phyloP scores from a whole-genome alignment of 225 moss, liverwort and hornwort genomes.

The Ulota crispa region DNA sequence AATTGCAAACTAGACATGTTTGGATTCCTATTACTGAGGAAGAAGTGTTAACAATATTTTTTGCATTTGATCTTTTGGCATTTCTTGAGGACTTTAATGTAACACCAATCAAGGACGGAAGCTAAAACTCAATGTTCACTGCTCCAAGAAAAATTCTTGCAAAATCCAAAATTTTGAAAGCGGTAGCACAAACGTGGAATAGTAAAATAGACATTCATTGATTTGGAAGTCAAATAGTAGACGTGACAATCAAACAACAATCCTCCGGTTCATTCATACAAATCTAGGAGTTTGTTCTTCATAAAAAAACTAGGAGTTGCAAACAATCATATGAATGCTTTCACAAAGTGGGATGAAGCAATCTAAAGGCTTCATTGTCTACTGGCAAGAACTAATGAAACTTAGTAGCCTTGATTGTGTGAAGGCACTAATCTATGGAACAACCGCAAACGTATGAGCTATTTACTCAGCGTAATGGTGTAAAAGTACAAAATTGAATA shows the following conservation, averaged over 20 bases:
- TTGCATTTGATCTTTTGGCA: too few species aligned
- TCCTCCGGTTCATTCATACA: not conserved
- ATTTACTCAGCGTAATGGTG: conserved; percentile 21
- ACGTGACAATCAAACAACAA: not conserved
- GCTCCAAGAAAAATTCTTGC: too few species aligned
- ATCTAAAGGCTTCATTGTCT: not conserved
- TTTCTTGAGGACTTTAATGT: too few species aligned
- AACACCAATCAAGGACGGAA: too few species aligned
- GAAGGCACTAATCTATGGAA: conserved; percentile 30
- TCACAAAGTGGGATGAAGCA: not conserved
- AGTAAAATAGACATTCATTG: too few species aligned
- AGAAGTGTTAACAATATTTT: too few species aligned
- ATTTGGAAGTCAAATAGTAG: too few species aligned
- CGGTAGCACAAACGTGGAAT: too few species aligned
- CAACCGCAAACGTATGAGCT: conserved; percentile 31
- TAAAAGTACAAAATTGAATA: conserved; percentile 29
- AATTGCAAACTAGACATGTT: too few species aligned
- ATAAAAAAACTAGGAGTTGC: not conserved
- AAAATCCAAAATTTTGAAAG: too few species aligned
- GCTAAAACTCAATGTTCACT: too few species aligned
- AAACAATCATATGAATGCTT: not conserved
- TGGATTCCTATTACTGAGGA: too few species aligned
- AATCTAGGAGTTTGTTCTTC: not conserved
- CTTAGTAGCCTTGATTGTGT: conserved; percentile 16
- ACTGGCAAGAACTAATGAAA: conserved; percentile 2